A percentile compares a stretch with the other conserved stretches of the same genome.
These are phyloP conservation scores for Ettlia oleoabundans DNA, from an alignment of 139 green algal genomes.

Conservation along the genomic window DNA sequence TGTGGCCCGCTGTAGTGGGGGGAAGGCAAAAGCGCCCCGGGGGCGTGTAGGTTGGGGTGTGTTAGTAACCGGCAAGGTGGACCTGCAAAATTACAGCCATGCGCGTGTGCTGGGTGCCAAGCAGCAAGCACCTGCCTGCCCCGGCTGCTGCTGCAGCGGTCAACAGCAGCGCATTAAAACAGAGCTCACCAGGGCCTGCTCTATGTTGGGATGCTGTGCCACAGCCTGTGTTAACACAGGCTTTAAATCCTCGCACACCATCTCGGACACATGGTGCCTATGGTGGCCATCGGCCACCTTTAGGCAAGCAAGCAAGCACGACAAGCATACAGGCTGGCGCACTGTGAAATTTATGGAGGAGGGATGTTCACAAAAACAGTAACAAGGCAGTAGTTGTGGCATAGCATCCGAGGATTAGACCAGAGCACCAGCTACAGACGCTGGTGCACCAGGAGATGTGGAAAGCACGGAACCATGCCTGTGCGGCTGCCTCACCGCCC, in stretches of 20 bases:
- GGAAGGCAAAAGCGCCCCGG: neutral
- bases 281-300: slow-evolving; percentile 48
- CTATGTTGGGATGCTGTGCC: neutral
- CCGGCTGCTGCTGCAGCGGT: neutral
- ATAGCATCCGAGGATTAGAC: too few relatives aligned
- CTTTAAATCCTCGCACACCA: slow-evolving; percentile 27
- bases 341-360: too few relatives aligned
- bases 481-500: slow-evolving; percentile 18
- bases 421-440: neutral
- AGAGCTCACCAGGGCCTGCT: slow-evolving; percentile 23
- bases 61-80: too few relatives aligned
- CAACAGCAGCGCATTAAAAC: neutral
- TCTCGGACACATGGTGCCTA: slow-evolving; percentile 32
- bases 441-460: neutral
- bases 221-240: neutral
- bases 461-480: neutral
- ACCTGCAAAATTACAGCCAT: too few relatives aligned
- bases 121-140: neutral
- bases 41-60: too few relatives aligned
- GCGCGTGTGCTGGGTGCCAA: neutral
- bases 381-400: too few relatives aligned
- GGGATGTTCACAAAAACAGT: too few relatives aligned
- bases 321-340: neutral
- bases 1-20: slow-evolving; percentile 5
- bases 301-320: neutral